Evolutionary conservation across 768 basidiomycete species (phyloP).

Genomic region (Kwoniella dendrophila): DNA sequence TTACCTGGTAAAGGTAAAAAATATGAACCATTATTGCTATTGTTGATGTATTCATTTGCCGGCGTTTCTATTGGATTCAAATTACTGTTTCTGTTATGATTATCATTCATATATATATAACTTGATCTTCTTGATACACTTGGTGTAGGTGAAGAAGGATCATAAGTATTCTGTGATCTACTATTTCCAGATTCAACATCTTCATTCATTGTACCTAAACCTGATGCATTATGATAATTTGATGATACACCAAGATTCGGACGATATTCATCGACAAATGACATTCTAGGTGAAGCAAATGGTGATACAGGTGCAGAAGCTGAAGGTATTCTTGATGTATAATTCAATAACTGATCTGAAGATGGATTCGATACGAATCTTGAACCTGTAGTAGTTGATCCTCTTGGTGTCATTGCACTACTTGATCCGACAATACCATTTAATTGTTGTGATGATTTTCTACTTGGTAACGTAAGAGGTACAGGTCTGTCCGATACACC

Average conservation of each 20-base stretch:
- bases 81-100: slow-evolving; percentile 10
- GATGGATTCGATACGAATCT: slow-evolving; percentile 20
- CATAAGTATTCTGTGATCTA: not conserved
- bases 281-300: slow-evolving; percentile 27
- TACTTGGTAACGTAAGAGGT: slow-evolving; percentile 37
- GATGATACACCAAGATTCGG: not conserved
- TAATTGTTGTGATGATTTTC: slow-evolving; percentile 40
- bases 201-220: slow-evolving; percentile 17
- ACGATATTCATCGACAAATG: slow-evolving; percentile 17
- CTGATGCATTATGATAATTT: slow-evolving; percentile 6
- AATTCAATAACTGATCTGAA: not conserved
- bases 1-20: slow-evolving; percentile 37
- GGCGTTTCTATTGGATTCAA: slow-evolving; percentile 4
- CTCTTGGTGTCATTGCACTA: slow-evolving; percentile 16
- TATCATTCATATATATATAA: slow-evolving; percentile 42
- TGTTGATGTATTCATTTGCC: slow-evolving; percentile 5
- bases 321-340: slow-evolving; percentile 9
- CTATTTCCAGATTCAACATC: slow-evolving; percentile 19
- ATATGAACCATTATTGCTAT: slow-evolving; percentile 29
- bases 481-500: slow-evolving; percentile 37
- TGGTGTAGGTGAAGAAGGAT: slow-evolving; percentile 22
- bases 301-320: slow-evolving; percentile 46
- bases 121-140: slow-evolving; percentile 37
- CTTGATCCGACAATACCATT: slow-evolving; percentile 16
- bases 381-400: not conserved